These are phyloP conservation scores for Penicillium sp. DNA, from an alignment of 2,329 filamentous ascomycete species.

Conservation along the genomic window DNA sequence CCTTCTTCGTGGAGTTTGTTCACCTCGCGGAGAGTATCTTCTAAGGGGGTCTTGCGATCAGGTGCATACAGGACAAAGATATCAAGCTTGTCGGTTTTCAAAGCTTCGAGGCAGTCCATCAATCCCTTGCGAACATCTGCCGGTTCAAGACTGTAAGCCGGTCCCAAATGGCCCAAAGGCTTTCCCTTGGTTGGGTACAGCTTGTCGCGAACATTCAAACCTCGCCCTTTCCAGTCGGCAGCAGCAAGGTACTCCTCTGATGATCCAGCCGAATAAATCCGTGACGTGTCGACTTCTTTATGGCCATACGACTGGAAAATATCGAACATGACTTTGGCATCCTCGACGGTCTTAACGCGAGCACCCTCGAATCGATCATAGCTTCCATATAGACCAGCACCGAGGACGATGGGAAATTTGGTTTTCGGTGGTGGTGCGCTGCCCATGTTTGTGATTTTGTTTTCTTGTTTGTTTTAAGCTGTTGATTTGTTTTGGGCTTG, in stretches of 20 bases:
- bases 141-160: conserved; percentile 25
- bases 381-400: conserved; percentile 38
- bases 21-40: conserved; percentile 46
- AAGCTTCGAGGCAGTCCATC: conserved; percentile 33
- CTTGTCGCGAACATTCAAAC: conserved; percentile 43
- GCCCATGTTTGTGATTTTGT: neutral
- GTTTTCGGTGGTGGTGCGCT: neutral
- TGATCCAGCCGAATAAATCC: conserved; percentile 26
- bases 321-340: conserved; percentile 23
- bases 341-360: conserved; percentile 18
- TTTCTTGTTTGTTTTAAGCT: neutral
- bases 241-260: conserved; percentile 41
- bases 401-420: conserved; percentile 23
- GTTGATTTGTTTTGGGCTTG: too few relatives aligned
- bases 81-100: conserved; percentile 41
- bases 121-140: conserved; percentile 33
- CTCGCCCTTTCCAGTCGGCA: conserved; percentile 36
- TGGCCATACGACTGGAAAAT: conserved; percentile 27
- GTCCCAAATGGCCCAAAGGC: conserved; percentile 15
- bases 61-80: conserved; percentile 52
- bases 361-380: conserved; percentile 21
- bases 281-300: conserved; percentile 28
- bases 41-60: conserved; percentile 45
- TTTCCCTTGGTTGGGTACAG: conserved; percentile 31
- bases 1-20: conserved; percentile 46